Evolutionary conservation across 768 basidiomycete genomes (phyloP), one percentile per base, ranked within the genome.

Genomic region (Leccinum imitatum): DNA sequence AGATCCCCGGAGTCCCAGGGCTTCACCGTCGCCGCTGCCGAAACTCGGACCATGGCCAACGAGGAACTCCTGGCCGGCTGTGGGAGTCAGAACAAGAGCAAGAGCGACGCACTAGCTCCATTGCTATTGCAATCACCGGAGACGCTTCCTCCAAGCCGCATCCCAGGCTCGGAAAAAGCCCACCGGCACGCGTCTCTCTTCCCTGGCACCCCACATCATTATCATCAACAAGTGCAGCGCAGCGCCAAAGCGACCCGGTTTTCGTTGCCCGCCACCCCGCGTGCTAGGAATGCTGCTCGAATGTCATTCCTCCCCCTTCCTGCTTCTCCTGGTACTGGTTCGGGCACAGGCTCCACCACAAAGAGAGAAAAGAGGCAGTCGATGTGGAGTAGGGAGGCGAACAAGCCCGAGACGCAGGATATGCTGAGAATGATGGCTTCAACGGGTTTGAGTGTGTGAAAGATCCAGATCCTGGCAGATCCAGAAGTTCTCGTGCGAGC

Each of bases 371-470:
- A 54, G 50, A 56, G 63, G 47, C 14, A 15, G 17, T 63, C 60
- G 7, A 53, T 63, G 21, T 69, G 60, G 67, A 63, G 59, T 14
- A 60, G 17, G 55, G 65, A 69, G 51, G 8, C 67, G 58, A 56
- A 41, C 6, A 65, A 63, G 17, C 59, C 65, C 2, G 69, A 71
- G 27, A 71, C 65, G 14, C 69, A 67, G 50, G 67, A 67, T 44
- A 55, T 69, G 1, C 51, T 72, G 37, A 63, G 50, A 11, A 59
- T 53, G 21, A 39, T 72, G 53, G 54, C 52, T 6, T 46, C 17
- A 13, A 19, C 44, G 5, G 44, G 44, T 46, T 19, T 46, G 44
- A 46, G 44, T 11, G n/a, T 46, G 19, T 46, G 44, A 46, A 19
- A 5, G 44, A 19, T 46, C 17, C n/a, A 44, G 41, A 44, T 41